These are phyloP conservation scores for Talaromyces verruculosus DNA, from an alignment of 2,329 filamentous ascomycete genomes.

Conservation along the genomic window DNA sequence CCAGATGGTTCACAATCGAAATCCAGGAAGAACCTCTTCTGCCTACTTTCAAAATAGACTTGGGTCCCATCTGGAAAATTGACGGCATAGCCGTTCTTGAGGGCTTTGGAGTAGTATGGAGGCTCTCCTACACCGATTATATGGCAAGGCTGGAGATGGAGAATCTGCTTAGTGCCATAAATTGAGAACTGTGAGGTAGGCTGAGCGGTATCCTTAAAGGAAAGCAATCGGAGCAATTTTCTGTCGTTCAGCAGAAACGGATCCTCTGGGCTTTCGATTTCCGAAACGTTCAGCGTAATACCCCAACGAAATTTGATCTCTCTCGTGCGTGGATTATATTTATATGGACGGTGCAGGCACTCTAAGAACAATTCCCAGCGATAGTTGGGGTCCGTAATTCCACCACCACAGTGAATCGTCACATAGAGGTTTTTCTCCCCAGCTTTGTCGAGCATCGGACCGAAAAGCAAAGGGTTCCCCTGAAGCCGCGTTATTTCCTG, in stretches of 20 bases:
- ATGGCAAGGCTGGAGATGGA: not conserved
- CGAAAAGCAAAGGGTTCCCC: not conserved
- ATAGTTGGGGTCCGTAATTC: not conserved
- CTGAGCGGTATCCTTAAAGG: slow-evolving; percentile 7
- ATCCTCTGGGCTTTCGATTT: slow-evolving; percentile 8
- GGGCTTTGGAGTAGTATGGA: slow-evolving; percentile 11
- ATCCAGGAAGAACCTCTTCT: no score
- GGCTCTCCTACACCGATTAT: slow-evolving; percentile 4
- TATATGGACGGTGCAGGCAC: slow-evolving; percentile 3
- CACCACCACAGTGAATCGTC: not conserved
- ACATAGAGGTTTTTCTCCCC: not conserved
- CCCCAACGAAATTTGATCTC: slow-evolving; percentile 9
- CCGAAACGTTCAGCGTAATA: slow-evolving; percentile 5
- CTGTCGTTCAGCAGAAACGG: slow-evolving; percentile 7
- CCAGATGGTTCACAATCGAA: no score
- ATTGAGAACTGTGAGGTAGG: slow-evolving; percentile 3
- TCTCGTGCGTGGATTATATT: slow-evolving; percentile 5
- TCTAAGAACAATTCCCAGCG: slow-evolving; percentile 8
- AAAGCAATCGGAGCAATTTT: slow-evolving; percentile 1
- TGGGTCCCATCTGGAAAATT: no score
- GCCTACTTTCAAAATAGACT: no score
- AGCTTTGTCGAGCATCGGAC: not conserved
- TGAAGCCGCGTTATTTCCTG: slow-evolving; percentile 12
- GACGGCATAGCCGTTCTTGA: no score
- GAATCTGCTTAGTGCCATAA: slow-evolving; percentile 6